Conservation (phyloP, 495 filamentous ascomycete genomes). For the Hyaloscypha variabilis region DNA sequence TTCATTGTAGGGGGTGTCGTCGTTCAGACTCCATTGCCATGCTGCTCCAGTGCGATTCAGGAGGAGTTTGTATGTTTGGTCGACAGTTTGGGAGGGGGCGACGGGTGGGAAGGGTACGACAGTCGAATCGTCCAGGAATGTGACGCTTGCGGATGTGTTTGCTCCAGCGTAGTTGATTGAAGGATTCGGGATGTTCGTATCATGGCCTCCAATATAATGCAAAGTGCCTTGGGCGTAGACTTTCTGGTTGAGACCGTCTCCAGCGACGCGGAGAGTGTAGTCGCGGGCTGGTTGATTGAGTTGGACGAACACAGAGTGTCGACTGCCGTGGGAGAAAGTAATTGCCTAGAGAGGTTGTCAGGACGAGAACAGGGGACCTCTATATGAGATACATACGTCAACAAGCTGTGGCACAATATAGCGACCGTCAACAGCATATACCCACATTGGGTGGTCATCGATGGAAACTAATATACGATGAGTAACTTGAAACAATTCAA, state of each 20-base stretch:
- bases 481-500: slow-evolving; percentile 14
- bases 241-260: slow-evolving; percentile 38
- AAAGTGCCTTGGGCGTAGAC: slow-evolving; percentile 38
- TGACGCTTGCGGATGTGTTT: slow-evolving; percentile 38
- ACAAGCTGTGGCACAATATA: slow-evolving; percentile 45
- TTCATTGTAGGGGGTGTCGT: slow-evolving; percentile 32
- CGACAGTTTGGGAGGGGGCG: slow-evolving; percentile 41
- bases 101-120: slow-evolving; percentile 46
- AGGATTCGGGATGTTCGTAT: slow-evolving; percentile 33
- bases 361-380: background rate
- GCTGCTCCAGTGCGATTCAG: slow-evolving; percentile 43
- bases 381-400: slow-evolving; percentile 23
- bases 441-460: slow-evolving; percentile 45
- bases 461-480: slow-evolving; percentile 44
- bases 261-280: slow-evolving; percentile 45
- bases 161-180: slow-evolving; percentile 46
- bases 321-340: slow-evolving; percentile 42
- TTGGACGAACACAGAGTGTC: slow-evolving; percentile 43
- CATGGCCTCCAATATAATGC: slow-evolving; percentile 36
- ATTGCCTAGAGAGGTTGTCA: slow-evolving; percentile 29
- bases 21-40: slow-evolving; percentile 52
- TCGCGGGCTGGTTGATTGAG: slow-evolving; percentile 36
- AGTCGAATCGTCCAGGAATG: slow-evolving; percentile 38
- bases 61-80: slow-evolving; percentile 42
- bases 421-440: slow-evolving; percentile 48